These are phyloP conservation scores for Diacronema lutheri DNA, from an alignment of 78 protist genomes.

Conservation along the genomic window DNA sequence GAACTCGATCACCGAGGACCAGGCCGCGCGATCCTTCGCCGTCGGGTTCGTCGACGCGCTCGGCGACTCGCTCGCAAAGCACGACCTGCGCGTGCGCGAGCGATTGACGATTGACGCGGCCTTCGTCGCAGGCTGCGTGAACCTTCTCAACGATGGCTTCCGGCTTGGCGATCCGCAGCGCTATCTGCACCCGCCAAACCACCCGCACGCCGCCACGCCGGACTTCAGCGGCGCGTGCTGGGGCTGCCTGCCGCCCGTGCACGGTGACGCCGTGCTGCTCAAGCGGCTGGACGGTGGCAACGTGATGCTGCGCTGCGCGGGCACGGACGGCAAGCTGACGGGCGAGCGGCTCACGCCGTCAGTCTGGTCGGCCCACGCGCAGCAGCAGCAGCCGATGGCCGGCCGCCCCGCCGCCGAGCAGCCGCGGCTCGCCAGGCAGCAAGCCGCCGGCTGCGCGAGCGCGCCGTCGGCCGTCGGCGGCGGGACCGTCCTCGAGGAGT, in stretches of 20 bases:
- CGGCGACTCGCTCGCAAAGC: neutral
- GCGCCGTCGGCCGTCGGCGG: too few relatives aligned
- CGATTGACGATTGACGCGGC: neutral
- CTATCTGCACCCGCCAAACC: neutral
- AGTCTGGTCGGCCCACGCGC: too few relatives aligned
- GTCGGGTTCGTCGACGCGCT: neutral
- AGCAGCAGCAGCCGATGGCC: too few relatives aligned
- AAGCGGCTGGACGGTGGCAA: too few relatives aligned
- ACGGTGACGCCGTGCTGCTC: neutral
- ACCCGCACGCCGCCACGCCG: neutral
- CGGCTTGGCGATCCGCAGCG: neutral
- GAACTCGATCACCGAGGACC: neutral
- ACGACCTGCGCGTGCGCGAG: neutral
- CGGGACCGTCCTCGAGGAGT: too few relatives aligned
- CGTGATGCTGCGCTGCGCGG: too few relatives aligned
- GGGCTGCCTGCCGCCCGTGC: neutral
- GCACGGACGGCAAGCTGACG: too few relatives aligned
- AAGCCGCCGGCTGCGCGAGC: too few relatives aligned
- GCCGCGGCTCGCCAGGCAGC: too few relatives aligned
- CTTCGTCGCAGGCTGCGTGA: neutral
- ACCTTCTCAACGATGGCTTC: neutral
- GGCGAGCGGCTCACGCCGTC: too few relatives aligned
- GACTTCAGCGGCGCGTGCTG: neutral
- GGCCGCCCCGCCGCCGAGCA: too few relatives aligned
- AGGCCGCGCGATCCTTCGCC: constrained; percentile 9